phyloP scores from a whole-genome alignment of 2,329 filamentous ascomycete genomes.

The Triangularia verruculosa region DNA sequence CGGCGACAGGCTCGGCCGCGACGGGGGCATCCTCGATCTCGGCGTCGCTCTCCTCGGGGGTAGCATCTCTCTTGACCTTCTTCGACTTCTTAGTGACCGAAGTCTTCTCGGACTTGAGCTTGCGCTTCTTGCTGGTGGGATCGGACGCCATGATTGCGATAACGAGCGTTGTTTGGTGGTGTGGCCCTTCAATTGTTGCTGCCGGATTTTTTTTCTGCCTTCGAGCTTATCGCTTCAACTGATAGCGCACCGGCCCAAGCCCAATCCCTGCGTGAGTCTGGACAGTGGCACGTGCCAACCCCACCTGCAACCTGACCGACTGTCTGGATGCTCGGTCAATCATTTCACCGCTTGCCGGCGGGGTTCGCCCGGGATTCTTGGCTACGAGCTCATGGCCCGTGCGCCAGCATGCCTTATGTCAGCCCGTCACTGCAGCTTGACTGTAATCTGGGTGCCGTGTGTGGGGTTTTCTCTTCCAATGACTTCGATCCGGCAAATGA shows the following conservation, averaged over 20 bases:
- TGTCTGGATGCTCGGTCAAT: not conserved
- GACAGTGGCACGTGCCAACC: not conserved
- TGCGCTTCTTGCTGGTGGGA: constrained; percentile 35
- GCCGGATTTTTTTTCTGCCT: constrained; percentile 10
- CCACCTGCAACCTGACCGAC: not conserved
- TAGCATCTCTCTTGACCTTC: constrained; percentile 26
- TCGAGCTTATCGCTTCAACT: constrained; percentile 6
- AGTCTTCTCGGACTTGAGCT: constrained; percentile 29
- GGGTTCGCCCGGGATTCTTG: not conserved
- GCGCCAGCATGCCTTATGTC: not conserved
- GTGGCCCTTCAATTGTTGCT: constrained; percentile 1
- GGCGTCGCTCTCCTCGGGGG: constrained; percentile 24
- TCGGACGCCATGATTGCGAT: constrained; percentile 32
- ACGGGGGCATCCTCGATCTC: constrained; percentile 17
- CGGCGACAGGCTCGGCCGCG: constrained; percentile 17
- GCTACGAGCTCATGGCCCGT: not conserved
- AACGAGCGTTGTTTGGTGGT: not conserved
- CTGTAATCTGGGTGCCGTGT: constrained; percentile 6
- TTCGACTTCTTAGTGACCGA: constrained; percentile 20
- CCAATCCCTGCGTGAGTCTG: constrained; percentile 1
- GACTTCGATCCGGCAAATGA: constrained; percentile 4
- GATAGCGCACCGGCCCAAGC: not conserved
- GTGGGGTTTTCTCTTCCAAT: not conserved
- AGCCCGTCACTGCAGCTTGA: not conserved
- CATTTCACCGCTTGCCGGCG: constrained; percentile 9